Percentiles rank a stretch among this genome's conserved stretches.
Conservation (phyloP, 2,329 filamentous ascomycete species). For the Massarina eburnea region DNA sequence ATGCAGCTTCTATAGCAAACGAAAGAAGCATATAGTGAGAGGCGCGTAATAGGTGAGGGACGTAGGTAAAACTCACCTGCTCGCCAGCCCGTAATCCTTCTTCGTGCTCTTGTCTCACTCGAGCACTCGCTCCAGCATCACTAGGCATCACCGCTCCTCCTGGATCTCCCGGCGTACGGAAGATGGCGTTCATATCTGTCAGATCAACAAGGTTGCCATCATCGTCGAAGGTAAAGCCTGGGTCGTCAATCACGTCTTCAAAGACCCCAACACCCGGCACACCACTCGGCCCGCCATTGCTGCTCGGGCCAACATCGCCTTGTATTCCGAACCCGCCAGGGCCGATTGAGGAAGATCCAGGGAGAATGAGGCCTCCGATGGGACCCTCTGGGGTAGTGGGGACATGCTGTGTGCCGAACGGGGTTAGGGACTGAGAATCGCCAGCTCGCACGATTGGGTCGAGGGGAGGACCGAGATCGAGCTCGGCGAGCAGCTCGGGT, state of each 20-base stretch:
- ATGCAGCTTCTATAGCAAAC: background rate
- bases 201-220: conserved; percentile 62
- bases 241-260: conserved; percentile 48
- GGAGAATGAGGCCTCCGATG: conserved; percentile 47
- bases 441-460: conserved; percentile 34
- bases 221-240: conserved; percentile 63
- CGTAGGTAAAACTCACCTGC: conserved; percentile 38
- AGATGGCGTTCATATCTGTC: conserved; percentile 9
- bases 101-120: conserved; percentile 47
- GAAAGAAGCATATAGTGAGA: conserved; percentile 1
- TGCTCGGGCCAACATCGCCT: conserved; percentile 46
- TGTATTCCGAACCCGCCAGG: conserved; percentile 44
- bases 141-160: conserved; percentile 18
- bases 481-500: conserved; percentile 55
- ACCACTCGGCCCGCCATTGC: conserved; percentile 27
- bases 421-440: conserved; percentile 43
- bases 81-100: conserved; percentile 38
- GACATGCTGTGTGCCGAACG: conserved; percentile 32
- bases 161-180: conserved; percentile 15
- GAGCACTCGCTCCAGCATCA: conserved; percentile 41
- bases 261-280: conserved; percentile 44
- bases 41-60: conserved; percentile 7
- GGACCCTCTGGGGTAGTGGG: conserved; percentile 20
- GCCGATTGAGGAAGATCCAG: conserved; percentile 49
- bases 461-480: conserved; percentile 43